Evolutionary conservation across 352 stramenopile species (phyloP).

Genomic region (Pythium pyrilobum): DNA sequence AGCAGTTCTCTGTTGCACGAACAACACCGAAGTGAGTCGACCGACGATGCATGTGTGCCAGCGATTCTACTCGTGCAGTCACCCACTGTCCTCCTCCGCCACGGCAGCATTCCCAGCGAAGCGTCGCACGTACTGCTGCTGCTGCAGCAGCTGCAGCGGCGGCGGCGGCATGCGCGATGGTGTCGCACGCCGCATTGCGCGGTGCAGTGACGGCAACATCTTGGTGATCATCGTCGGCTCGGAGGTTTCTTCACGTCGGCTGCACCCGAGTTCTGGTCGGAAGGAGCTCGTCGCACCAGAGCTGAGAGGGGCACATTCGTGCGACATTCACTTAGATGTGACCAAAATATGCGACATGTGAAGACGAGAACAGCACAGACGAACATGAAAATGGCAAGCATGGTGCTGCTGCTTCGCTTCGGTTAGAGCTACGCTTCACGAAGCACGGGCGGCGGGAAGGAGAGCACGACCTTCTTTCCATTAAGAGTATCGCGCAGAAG

Average conservation of each 20-base stretch:
- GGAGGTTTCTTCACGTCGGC: too few relatives aligned
- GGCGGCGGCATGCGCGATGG: background rate
- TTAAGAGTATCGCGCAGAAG: slow-evolving; percentile 74
- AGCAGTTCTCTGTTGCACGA: slow-evolving; percentile 36
- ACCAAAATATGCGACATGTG: slow-evolving; percentile 14
- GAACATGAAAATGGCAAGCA: background rate
- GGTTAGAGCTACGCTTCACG: background rate
- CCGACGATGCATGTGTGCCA: background rate
- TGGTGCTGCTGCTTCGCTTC: too few relatives aligned
- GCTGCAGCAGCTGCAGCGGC: background rate
- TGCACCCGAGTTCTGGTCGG: background rate
- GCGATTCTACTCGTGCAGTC: background rate
- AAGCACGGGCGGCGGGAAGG: slow-evolving; percentile 48
- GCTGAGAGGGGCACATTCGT: background rate
- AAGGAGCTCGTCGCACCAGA: background rate
- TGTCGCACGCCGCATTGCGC: background rate
- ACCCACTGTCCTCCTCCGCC: slow-evolving; percentile 12
- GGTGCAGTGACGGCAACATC: slow-evolving; percentile 7
- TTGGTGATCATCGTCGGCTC: slow-evolving; percentile 5
- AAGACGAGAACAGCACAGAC: background rate
- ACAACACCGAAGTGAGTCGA: background rate
- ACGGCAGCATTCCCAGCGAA: background rate
- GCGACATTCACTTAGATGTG: background rate
- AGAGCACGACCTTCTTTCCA: slow-evolving; percentile 79
- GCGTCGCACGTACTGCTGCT: background rate